These are phyloP conservation scores for Aspergillus pseudonomiae DNA, from an alignment of 2,329 filamentous ascomycete species.

Conservation along the genomic window DNA sequence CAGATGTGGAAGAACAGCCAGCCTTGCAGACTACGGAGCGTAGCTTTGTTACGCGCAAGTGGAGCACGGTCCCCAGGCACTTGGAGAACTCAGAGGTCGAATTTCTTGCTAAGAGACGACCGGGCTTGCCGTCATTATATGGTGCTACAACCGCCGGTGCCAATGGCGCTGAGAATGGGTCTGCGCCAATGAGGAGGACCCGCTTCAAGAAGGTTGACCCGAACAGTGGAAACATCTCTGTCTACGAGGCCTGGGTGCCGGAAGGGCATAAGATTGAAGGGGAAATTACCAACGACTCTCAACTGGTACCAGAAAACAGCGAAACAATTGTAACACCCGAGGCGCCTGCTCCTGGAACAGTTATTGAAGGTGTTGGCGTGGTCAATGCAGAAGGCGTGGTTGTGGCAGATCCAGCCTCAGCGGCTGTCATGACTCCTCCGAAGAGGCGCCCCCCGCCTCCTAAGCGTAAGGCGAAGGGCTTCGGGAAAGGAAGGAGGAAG, in stretches of 20 bases:
- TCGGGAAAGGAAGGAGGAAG: slow-evolving; percentile 77
- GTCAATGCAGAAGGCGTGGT: slow-evolving; percentile 65
- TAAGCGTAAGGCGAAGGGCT: slow-evolving; percentile 78
- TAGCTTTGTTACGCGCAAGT: slow-evolving; percentile 61
- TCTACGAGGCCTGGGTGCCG: slow-evolving; percentile 79
- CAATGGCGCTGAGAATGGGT: slow-evolving; percentile 32
- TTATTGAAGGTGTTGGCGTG: slow-evolving; percentile 61
- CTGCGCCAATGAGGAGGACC: slow-evolving; percentile 70
- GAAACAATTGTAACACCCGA: slow-evolving; percentile 38
- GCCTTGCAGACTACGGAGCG: slow-evolving; percentile 39
- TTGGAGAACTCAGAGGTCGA: slow-evolving; percentile 62
- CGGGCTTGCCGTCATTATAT: slow-evolving; percentile 60
- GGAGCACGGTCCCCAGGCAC: slow-evolving; percentile 59
- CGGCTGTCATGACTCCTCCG: slow-evolving; percentile 51
- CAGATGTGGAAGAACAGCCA: slow-evolving; percentile 38
- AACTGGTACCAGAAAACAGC: slow-evolving; percentile 48
- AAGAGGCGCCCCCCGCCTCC: slow-evolving; percentile 72
- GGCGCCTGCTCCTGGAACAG: slow-evolving; percentile 58
- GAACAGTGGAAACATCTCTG: slow-evolving; percentile 74
- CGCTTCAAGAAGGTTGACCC: slow-evolving; percentile 79
- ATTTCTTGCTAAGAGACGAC: slow-evolving; percentile 64
- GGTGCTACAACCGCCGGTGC: slow-evolving; percentile 30
- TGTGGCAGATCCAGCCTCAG: slow-evolving; percentile 53
- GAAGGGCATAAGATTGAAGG: slow-evolving; percentile 80
- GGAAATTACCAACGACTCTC: slow-evolving; percentile 68